Evolutionary conservation across 495 filamentous ascomycete genomes (phyloP).

Genomic region (Tuber aestivum): DNA sequence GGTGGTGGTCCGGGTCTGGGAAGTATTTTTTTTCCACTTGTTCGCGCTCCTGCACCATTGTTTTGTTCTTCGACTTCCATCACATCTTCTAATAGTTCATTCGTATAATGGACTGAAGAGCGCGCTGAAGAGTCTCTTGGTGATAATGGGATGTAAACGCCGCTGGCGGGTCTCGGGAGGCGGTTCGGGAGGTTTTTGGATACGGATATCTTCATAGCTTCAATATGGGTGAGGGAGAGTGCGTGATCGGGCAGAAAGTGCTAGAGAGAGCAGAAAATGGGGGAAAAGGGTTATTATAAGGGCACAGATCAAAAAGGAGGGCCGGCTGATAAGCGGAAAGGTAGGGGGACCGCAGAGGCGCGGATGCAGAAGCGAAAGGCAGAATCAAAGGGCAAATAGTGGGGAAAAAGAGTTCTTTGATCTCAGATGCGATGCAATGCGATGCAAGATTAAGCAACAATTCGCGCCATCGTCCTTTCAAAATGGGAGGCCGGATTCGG

Average conservation of each 20-base stretch:
- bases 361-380: conserved; percentile 3
- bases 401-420: conserved; percentile 4
- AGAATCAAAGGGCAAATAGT: conserved; percentile 1
- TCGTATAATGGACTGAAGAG: conserved; percentile 25
- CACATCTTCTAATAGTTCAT: conserved; percentile 34
- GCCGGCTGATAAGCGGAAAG: conserved; percentile 18
- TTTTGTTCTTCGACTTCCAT: conserved; percentile 28
- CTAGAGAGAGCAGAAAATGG: conserved; percentile 24
- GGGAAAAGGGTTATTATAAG: conserved; percentile 33
- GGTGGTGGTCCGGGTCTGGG: conserved; percentile 45
- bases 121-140: conserved; percentile 22
- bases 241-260: conserved; percentile 24
- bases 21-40: conserved; percentile 26
- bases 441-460: conserved; percentile 13
- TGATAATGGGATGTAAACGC: conserved; percentile 4
- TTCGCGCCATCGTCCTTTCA: conserved; percentile 3
- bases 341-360: background rate
- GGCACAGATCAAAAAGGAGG: conserved; percentile 33
- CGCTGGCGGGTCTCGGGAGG: conserved; percentile 14
- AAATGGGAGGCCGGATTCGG: background rate
- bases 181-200: conserved; percentile 9
- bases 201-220: conserved; percentile 1
- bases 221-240: conserved; percentile 14
- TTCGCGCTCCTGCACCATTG: conserved; percentile 26
- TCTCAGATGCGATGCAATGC: conserved; percentile 34